phyloP scores from a whole-genome alignment of 2,329 filamentous ascomycete species.

The Capronia americana region DNA sequence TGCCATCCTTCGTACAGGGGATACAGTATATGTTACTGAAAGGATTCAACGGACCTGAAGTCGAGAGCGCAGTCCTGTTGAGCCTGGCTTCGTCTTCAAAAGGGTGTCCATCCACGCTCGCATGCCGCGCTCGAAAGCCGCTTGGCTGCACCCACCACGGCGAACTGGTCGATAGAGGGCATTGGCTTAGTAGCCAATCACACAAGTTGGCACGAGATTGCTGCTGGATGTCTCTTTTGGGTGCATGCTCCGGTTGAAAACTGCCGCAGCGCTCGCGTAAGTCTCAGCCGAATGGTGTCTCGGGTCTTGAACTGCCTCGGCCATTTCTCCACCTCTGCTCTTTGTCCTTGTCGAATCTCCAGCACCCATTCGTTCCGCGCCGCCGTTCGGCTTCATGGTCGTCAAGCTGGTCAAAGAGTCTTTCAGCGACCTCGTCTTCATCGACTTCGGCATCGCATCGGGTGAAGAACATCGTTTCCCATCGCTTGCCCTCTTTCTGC shows the following conservation, averaged over 20 bases:
- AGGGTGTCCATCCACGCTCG: not conserved
- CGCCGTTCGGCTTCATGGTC: slow-evolving; percentile 22
- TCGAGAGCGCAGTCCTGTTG: not conserved
- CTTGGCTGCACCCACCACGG: not conserved
- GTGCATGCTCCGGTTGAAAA: not conserved
- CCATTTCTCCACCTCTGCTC: slow-evolving; percentile 32
- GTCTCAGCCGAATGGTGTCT: slow-evolving; percentile 31
- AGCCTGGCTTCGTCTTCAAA: not conserved
- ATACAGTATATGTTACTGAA: slow-evolving; percentile 37
- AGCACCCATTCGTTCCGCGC: slow-evolving; percentile 31
- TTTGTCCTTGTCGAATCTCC: slow-evolving; percentile 34
- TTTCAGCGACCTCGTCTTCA: slow-evolving; percentile 16
- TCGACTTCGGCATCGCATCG: slow-evolving; percentile 5
- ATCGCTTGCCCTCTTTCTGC: slow-evolving; percentile 73
- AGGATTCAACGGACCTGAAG: slow-evolving; percentile 25
- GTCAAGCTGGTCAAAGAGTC: slow-evolving; percentile 21
- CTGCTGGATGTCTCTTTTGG: not conserved
- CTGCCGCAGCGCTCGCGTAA: not conserved
- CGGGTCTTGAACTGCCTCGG: slow-evolving; percentile 21
- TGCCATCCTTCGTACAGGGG: slow-evolving; percentile 36
- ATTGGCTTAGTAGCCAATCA: not conserved
- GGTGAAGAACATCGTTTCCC: slow-evolving; percentile 84
- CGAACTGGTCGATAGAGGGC: not conserved
- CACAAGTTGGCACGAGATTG: not conserved
- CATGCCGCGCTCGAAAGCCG: not conserved